These are phyloP conservation scores for Yarrowia hollandica DNA, from an alignment of 805 yeast species.

Conservation along the genomic window DNA sequence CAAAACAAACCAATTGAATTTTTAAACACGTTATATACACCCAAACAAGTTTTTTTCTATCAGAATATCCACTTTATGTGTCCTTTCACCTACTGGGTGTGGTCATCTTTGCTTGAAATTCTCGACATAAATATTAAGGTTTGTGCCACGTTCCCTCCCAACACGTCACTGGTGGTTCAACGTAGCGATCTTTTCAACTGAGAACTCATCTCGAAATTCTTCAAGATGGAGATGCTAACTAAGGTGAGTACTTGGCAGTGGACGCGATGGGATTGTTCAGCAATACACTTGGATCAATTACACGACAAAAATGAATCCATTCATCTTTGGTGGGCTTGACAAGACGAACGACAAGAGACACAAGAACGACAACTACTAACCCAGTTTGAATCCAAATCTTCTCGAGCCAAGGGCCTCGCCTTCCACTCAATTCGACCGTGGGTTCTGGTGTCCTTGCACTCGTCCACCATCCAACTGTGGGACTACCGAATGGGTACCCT, in stretches of 20 bases:
- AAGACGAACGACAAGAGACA: background rate
- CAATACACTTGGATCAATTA: background rate
- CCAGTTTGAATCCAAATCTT: constrained; percentile 93
- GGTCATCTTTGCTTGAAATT: too few relatives aligned
- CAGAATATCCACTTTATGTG: too few relatives aligned
- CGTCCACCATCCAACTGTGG: constrained; percentile 99
- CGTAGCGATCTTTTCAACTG: background rate
- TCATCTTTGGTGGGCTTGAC: too few relatives aligned
- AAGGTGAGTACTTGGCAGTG: constrained; percentile 10
- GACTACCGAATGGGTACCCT: constrained; percentile 99
- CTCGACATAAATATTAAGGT: background rate
- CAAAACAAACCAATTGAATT: too few relatives aligned
- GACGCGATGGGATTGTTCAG: too few relatives aligned
- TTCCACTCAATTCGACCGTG: constrained; percentile 95
- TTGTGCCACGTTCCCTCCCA: constrained; percentile 24
- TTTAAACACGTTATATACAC: too few relatives aligned
- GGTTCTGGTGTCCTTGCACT: constrained; percentile 91
- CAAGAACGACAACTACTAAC: background rate
- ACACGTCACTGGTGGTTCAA: constrained; percentile 26
- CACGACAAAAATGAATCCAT: too few relatives aligned
- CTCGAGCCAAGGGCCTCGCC: constrained; percentile 96
- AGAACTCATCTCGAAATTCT: background rate
- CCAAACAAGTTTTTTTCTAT: too few relatives aligned
- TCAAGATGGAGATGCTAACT: constrained; percentile 30
- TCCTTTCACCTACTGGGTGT: too few relatives aligned